phyloP scores from a whole-genome alignment of 23 red algal genomes.

The Cyanidiococcus yangmingshanensis region DNA sequence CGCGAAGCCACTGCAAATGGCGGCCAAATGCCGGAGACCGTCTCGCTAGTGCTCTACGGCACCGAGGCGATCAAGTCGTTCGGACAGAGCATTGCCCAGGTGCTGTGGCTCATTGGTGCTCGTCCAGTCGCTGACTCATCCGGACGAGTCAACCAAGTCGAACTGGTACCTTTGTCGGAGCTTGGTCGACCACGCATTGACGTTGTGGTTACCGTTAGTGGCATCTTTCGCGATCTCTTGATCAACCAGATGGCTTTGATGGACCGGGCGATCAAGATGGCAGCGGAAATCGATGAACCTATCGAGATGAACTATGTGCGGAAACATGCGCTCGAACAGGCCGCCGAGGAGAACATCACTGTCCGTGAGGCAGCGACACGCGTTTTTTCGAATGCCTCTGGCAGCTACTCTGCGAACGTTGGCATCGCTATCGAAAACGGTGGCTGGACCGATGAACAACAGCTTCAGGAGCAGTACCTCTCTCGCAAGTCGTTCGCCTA shows the following conservation, averaged over 20 bases:
- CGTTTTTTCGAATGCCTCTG: slow-evolving; percentile 96
- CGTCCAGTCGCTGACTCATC: slow-evolving; percentile 70
- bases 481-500: slow-evolving; percentile 90
- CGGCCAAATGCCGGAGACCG: slow-evolving; percentile 70
- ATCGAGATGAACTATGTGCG: slow-evolving; percentile 84
- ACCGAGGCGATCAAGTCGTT: slow-evolving; percentile 96
- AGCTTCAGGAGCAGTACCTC: slow-evolving; percentile 98
- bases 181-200: slow-evolving; percentile 86
- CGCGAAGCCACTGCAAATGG: slow-evolving; percentile 41
- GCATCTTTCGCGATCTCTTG: slow-evolving; percentile 96
- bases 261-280: slow-evolving; percentile 95
- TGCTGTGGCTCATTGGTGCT: slow-evolving; percentile 90
- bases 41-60: slow-evolving; percentile 92
- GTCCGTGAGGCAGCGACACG: slow-evolving; percentile 84
- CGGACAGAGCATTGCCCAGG: slow-evolving; percentile 86
- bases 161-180: slow-evolving; percentile 83
- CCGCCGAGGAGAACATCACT: slow-evolving; percentile 53
- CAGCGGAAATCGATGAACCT: slow-evolving; percentile 80
- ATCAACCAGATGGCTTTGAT: slow-evolving; percentile 99
- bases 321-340: slow-evolving; percentile 84
- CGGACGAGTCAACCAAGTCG: slow-evolving; percentile 79
- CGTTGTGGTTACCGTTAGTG: slow-evolving; percentile 93
- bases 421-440: slow-evolving; percentile 90
- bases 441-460: slow-evolving; percentile 95
- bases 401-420: slow-evolving; percentile 93